Evolutionary conservation across 164 flowering plant genomes (phyloP), one percentile per base, ranked within the genome.

Genomic region (Cinnamomum chago): DNA sequence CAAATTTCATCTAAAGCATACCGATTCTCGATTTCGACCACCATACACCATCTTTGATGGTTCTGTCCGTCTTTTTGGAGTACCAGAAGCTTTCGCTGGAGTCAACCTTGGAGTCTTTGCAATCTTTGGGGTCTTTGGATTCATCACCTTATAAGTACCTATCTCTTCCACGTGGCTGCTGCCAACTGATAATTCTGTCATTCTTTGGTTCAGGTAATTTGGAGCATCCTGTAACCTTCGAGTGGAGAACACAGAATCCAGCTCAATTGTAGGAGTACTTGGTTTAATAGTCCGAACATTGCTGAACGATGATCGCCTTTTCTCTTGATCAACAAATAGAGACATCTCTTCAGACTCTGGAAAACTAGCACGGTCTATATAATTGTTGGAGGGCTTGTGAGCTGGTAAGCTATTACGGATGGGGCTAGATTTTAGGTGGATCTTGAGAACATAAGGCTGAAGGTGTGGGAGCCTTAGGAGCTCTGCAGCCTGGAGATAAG

Each of bases 391-490:
- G 30, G 90, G 79, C 84, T 84, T 79, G 52, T 68, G 79, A n/a
- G 69, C 52, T 2, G 93, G 79, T 50, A 91, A 76, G 13, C 86
- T 72, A 72, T 78, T 83, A 24, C 85, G 78, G 64, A 87, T 81
- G 6, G 95, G 95, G 78, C 79, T 87, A 66, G 76, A 65, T 78
- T 88, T 90, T 33, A 86, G 86, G 81, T 92, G 90, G 72, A 94
- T 71, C 83, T 85, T 88, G 10, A 86, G 85, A 73, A 96, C 83
- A 82, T 87, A 79, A 51, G 92, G 87, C 78, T 90, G 97, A 79
- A 96, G 97, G 73, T 82, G 90, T 28, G 94, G 92, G 72, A 92
- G 94, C 77, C 84, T 79, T 28, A 96, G 97, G 68, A 96, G 86
- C 79, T 96, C 98, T 17, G 91, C 87, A 79, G 98, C 95, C 99